Percentiles rank a stretch among this genome's conserved stretches.
Evolutionary conservation across 139 green algal species (phyloP).

Genomic region (Desmodesmus armatus): DNA sequence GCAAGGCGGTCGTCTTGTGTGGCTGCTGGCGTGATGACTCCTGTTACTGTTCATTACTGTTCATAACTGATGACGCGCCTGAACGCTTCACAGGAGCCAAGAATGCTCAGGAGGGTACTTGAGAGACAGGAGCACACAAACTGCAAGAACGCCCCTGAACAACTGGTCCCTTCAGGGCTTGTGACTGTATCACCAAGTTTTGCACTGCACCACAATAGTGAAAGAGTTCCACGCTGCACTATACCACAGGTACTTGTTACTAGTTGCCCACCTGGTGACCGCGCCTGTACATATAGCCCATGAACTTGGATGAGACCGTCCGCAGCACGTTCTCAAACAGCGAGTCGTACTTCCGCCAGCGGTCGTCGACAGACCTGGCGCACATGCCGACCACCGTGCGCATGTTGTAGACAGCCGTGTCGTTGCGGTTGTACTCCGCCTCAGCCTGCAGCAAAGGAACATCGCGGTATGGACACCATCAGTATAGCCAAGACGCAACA

Average conservation of each 20-base stretch:
- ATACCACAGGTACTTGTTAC: neutral
- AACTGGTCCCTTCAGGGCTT: too few relatives aligned
- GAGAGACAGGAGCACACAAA: too few relatives aligned
- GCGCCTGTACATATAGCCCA: conserved; percentile 44
- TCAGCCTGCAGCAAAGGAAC: conserved; percentile 2
- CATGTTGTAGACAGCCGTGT: neutral
- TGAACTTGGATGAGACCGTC: conserved; percentile 44
- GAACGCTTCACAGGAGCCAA: too few relatives aligned
- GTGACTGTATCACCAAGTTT: too few relatives aligned
- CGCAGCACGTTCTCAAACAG: conserved; percentile 34
- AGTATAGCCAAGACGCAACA: too few relatives aligned
- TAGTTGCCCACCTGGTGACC: conserved; percentile 25
- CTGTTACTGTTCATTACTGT: neutral
- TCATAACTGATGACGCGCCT: too few relatives aligned
- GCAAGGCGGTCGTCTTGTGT: neutral
- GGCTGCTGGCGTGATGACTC: neutral
- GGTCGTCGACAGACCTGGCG: neutral
- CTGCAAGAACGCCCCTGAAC: too few relatives aligned
- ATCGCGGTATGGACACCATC: neutral
- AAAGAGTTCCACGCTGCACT: neutral
- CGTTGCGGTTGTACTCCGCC: neutral
- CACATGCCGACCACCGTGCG: neutral
- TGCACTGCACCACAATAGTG: neutral
- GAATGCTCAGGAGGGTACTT: too few relatives aligned
- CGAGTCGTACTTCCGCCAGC: conserved; percentile 24